Conservation (phyloP, 352 stramenopile species). For the Globisporangium paroecandrum region DNA sequence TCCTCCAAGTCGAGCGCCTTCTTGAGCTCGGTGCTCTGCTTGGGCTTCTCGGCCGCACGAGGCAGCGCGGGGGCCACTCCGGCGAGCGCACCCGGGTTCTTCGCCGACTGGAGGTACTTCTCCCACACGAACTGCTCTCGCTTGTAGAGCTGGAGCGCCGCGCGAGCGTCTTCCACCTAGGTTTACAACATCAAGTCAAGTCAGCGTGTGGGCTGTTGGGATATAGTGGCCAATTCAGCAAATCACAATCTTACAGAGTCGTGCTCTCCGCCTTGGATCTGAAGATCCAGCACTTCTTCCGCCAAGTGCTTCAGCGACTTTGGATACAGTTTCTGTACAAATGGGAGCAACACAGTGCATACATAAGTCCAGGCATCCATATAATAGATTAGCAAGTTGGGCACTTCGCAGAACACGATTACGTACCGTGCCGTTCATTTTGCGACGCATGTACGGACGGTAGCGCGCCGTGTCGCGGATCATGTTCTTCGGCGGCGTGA, state of each 20-base stretch:
- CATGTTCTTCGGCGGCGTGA: conserved; percentile 71
- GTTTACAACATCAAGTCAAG: background rate
- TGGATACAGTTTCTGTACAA: conserved; percentile 73
- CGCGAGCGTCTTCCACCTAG: conserved; percentile 76
- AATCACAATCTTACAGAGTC: conserved; percentile 55
- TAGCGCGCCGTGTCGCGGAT: conserved; percentile 84
- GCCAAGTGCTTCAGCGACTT: conserved; percentile 79
- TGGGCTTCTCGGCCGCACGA: conserved; percentile 24
- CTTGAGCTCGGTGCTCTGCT: conserved; percentile 21
- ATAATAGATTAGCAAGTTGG: background rate
- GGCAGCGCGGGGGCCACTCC: conserved; percentile 49
- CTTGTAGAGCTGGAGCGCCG: conserved; percentile 78
- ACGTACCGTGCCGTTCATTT: conserved; percentile 78
- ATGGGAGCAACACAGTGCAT: conserved; percentile 1
- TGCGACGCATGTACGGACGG: conserved; percentile 83
- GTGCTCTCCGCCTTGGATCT: conserved; percentile 84
- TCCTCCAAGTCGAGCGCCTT: conserved; percentile 25
- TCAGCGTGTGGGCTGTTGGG: background rate
- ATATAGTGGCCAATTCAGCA: no score
- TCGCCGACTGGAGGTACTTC: conserved; percentile 74
- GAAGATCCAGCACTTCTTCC: conserved; percentile 54
- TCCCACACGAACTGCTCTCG: conserved; percentile 82
- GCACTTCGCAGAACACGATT: background rate
- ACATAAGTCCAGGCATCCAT: background rate
- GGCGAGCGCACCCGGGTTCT: conserved; percentile 45